phyloP scores from a whole-genome alignment of 495 filamentous ascomycete genomes.

The Trichoderma orchidacearum region DNA sequence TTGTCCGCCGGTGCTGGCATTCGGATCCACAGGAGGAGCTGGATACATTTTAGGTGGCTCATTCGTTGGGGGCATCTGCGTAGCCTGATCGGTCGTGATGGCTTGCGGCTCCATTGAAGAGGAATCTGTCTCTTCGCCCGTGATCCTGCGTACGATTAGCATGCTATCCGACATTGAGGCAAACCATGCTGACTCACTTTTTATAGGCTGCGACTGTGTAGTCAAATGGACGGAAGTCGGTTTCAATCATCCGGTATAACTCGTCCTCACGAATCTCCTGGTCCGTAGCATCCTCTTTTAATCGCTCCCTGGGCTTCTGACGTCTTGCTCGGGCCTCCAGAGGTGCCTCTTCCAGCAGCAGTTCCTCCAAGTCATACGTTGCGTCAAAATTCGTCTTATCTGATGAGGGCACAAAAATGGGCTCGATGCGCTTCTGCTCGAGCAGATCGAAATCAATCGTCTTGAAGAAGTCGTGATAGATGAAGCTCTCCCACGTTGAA shows the following conservation, averaged over 20 bases:
- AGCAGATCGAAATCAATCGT: constrained; percentile 74
- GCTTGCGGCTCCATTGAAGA: constrained; percentile 15
- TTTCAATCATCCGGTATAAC: constrained; percentile 87
- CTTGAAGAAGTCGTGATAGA: constrained; percentile 77
- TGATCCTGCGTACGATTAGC: constrained; percentile 41
- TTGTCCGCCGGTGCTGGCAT: constrained; percentile 3
- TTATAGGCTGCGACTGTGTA: constrained; percentile 67
- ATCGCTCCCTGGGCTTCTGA: constrained; percentile 81
- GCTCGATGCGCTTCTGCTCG: constrained; percentile 79
- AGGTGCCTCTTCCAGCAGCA: constrained; percentile 88
- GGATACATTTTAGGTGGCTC: constrained; percentile 15
- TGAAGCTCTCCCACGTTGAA: constrained; percentile 67
- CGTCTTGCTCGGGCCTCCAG: constrained; percentile 82
- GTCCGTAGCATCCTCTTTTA: constrained; percentile 88
- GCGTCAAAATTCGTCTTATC: constrained; percentile 99
- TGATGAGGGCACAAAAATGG: constrained; percentile 80
- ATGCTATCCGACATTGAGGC: constrained; percentile 49
- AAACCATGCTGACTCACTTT: constrained; percentile 29
- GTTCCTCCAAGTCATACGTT: constrained; percentile 91
- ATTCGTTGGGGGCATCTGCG: constrained; percentile 10
- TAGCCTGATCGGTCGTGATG: constrained; percentile 28
- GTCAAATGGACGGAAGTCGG: constrained; percentile 88
- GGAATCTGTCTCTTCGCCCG: constrained; percentile 3
- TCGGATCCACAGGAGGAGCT: background rate
- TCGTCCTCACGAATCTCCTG: constrained; percentile 93